Conservation (phyloP, 2,329 filamentous ascomycete genomes). For the Bipolaris bicolor region DNA sequence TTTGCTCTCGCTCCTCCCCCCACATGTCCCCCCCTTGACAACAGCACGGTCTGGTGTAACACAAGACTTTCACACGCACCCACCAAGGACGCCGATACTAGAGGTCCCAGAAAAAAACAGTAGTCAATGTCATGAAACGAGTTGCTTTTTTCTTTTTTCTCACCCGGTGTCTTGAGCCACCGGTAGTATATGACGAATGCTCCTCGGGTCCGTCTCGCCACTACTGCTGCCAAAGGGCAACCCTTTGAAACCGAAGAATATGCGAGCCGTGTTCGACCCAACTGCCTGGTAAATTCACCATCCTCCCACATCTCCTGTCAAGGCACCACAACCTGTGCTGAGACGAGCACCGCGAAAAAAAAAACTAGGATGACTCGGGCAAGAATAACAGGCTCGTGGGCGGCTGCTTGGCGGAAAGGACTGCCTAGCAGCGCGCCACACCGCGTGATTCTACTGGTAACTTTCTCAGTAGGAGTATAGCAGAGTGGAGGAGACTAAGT, state of each 20-base stretch:
- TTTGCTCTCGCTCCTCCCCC: not conserved
- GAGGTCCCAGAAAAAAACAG: not conserved
- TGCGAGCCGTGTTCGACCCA: conserved; percentile 12
- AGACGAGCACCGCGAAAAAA: no score
- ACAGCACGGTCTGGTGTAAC: conserved; percentile 1
- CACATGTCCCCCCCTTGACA: not conserved
- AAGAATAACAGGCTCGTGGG: not conserved
- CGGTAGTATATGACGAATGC: conserved; percentile 8
- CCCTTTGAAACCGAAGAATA: conserved; percentile 11
- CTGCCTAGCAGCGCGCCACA: not conserved
- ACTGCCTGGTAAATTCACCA: conserved; percentile 2
- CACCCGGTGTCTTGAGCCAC: conserved; percentile 4
- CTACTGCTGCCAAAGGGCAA: conserved; percentile 6
- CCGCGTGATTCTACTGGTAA: not conserved
- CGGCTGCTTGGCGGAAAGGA: not conserved
- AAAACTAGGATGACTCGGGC: no score
- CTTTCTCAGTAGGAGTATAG: not conserved
- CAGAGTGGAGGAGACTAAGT: not conserved
- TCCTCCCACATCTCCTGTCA: conserved; percentile 3
- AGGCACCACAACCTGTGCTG: not conserved
- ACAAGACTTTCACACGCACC: not conserved
- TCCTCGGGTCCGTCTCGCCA: conserved; percentile 1
- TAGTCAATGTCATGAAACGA: not conserved
- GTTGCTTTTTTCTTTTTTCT: not conserved
- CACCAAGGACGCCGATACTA: not conserved